These are phyloP conservation scores for Irpex sp. DNA, from an alignment of 1,284 basidiomycete genomes.

Conservation along the genomic window DNA sequence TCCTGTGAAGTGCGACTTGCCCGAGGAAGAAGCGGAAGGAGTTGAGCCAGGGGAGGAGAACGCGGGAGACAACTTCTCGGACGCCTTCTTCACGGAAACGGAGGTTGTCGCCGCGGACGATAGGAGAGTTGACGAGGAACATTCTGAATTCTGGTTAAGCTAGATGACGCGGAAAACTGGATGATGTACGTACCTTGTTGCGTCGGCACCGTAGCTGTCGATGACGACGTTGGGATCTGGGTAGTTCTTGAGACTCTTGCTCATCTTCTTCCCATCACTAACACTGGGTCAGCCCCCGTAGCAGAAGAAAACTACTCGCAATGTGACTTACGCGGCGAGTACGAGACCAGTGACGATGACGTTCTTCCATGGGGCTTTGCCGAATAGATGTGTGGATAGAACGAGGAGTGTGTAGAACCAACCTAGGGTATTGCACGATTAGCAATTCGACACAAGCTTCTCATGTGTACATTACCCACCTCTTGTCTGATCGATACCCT, in stretches of 20 bases:
- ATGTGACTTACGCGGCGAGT: constrained; percentile 72
- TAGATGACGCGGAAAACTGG: neutral
- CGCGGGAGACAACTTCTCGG: constrained; percentile 92
- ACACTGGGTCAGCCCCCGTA: neutral
- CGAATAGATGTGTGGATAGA: constrained; percentile 92
- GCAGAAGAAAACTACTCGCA: too few relatives aligned
- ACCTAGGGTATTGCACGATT: constrained; percentile 29
- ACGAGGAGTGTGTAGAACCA: constrained; percentile 99
- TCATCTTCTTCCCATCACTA: constrained; percentile 99
- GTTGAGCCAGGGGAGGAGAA: constrained; percentile 98
- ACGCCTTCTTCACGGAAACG: constrained; percentile 99
- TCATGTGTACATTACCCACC: constrained; percentile 27
- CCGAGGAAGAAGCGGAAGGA: constrained; percentile 99
- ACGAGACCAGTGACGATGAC: constrained; percentile 96
- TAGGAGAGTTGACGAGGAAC: constrained; percentile 98
- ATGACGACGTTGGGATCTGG: constrained; percentile 96
- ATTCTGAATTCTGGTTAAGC: constrained; percentile 50
- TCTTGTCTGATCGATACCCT: constrained; percentile 94
- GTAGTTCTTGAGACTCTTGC: constrained; percentile 97
- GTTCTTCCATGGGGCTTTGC: constrained; percentile 97
- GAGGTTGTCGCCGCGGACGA: constrained; percentile 96
- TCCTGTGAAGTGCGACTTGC: constrained; percentile 89
- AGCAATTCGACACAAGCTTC: neutral
- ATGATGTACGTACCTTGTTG: constrained; percentile 63
- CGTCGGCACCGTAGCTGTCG: constrained; percentile 93